Percentiles rank a stretch among this genome's conserved stretches.
These are phyloP conservation scores for Macrocybe gigantea DNA, from an alignment of 768 basidiomycete genomes.

Conservation along the genomic window DNA sequence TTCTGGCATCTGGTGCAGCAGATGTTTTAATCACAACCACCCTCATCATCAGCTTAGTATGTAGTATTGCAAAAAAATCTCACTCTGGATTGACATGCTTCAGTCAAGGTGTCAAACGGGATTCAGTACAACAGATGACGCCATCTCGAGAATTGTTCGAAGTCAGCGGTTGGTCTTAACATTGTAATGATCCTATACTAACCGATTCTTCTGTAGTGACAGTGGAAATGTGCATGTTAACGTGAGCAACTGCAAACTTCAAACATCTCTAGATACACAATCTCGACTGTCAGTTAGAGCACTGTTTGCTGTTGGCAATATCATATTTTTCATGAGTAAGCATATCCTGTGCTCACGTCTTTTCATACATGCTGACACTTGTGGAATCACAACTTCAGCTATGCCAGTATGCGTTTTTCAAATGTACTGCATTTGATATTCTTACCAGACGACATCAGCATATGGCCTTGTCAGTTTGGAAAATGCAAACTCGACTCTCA, in stretches of 20 bases:
- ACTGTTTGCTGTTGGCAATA: slow-evolving; percentile 36
- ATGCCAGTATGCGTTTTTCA: slow-evolving; percentile 30
- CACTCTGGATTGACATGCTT: background rate
- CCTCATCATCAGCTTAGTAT: slow-evolving; percentile 37
- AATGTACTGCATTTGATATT: too few species aligned
- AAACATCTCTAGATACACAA: too few species aligned
- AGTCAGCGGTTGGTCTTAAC: slow-evolving; percentile 11
- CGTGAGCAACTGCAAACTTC: slow-evolving; percentile 15
- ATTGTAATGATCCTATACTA: background rate
- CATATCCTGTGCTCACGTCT: background rate
- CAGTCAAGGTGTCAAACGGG: slow-evolving; percentile 32
- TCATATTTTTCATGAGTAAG: slow-evolving; percentile 41
- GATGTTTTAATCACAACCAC: slow-evolving; percentile 42
- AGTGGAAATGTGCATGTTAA: slow-evolving; percentile 38
- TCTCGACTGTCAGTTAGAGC: slow-evolving; percentile 18
- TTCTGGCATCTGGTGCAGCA: slow-evolving; percentile 35
- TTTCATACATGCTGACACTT: background rate
- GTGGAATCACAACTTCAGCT: slow-evolving; percentile 17
- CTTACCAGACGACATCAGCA: too few species aligned
- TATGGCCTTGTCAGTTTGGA: slow-evolving; percentile 33
- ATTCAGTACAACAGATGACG: slow-evolving; percentile 27
- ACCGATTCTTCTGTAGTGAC: slow-evolving; percentile 20
- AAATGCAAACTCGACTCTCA: background rate
- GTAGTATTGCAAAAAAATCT: too few species aligned
- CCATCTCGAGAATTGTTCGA: slow-evolving; percentile 25